Evolutionary conservation across 148 eudicot genomes (phyloP), one percentile per base, ranked within the genome.

Genomic region (Spergularia bocconei): DNA sequence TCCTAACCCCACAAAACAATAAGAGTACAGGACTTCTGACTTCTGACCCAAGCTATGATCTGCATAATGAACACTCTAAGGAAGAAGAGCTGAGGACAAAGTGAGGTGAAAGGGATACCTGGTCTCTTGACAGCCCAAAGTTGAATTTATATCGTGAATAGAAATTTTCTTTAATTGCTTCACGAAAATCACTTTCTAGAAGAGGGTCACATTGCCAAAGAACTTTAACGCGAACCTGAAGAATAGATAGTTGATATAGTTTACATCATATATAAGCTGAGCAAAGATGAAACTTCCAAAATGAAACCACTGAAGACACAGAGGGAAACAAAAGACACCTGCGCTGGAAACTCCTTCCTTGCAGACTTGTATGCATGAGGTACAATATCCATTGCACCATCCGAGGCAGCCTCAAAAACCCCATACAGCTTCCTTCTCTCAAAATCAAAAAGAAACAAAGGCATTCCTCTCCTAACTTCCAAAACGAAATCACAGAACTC

Each of bases 401-500:
- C 85, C 64, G 89, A 83, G 61, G 53, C 71, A 9, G 97, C 97
- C 81, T 77, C 87, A 80, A 75, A 91, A 65, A 91, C 93, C 69
- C 97, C 97, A 82, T 83, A 75, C 12, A 91, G 89, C 69, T 80
- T 84, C 79, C 85, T 86, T 33, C 65, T 82, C 71, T 84, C 84
- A 72, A 47, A 81, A 79, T 91, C 97, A 74, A 85, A 91, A 72
- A 91, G 83, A 78, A 91, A 91, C 75, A 91, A 86, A 74, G 84
- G 29, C 93, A 91, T 91, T 70, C 97, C 97, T 62, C 75, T 78
- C 77, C 89, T 91, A 54, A 91, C 82, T 63, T 81, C 81, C 78
- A 78, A 84, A 21, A 91, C 91, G 78, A 91, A 91, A 69, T 69
- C 61, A 60, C 78, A 79, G 58, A 33, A 58, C 17, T 79, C 51